Conservation (phyloP, 2,329 filamentous ascomycete species). For the Fusarium abutilonis region DNA sequence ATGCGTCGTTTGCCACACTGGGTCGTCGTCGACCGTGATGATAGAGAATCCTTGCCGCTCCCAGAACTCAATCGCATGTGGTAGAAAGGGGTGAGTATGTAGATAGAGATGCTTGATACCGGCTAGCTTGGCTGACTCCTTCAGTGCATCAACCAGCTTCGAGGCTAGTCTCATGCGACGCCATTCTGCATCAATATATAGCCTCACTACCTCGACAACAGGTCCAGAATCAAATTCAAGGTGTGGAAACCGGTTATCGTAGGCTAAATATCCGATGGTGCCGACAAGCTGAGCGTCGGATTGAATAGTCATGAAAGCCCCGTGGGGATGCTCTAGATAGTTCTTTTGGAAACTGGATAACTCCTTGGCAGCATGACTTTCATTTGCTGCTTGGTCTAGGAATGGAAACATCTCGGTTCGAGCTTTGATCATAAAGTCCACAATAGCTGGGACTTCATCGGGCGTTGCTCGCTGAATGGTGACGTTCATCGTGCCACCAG, state of each 20-base stretch:
- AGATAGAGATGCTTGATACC: conserved; percentile 41
- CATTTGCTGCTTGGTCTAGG: conserved; percentile 32
- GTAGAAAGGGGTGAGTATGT: conserved; percentile 46
- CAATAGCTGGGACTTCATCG: conserved; percentile 39
- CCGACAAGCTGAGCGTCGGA: conserved; percentile 33
- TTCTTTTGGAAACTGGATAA: conserved; percentile 34
- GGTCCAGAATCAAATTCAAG: conserved; percentile 28
- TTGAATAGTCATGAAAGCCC: conserved; percentile 36
- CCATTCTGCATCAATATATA: conserved; percentile 43
- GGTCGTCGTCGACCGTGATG: conserved; percentile 39
- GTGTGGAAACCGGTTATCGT: conserved; percentile 42
- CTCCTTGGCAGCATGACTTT: conserved; percentile 28
- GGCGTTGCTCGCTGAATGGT: conserved; percentile 24
- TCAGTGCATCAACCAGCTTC: conserved; percentile 29
- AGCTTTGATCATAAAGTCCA: conserved; percentile 38
- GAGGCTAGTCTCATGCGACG: conserved; percentile 46
- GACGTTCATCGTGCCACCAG: conserved; percentile 7
- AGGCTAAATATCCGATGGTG: conserved; percentile 42
- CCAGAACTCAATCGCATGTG: conserved; percentile 43
- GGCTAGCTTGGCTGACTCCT: conserved; percentile 20
- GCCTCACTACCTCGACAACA: conserved; percentile 43
- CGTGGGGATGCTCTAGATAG: conserved; percentile 39
- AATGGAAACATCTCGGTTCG: conserved; percentile 46
- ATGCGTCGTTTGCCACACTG: conserved; percentile 45
- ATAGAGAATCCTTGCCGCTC: conserved; percentile 39